These are phyloP conservation scores for Sarcodon sp. DNA, from an alignment of 768 basidiomycete species.

Conservation along the genomic window DNA sequence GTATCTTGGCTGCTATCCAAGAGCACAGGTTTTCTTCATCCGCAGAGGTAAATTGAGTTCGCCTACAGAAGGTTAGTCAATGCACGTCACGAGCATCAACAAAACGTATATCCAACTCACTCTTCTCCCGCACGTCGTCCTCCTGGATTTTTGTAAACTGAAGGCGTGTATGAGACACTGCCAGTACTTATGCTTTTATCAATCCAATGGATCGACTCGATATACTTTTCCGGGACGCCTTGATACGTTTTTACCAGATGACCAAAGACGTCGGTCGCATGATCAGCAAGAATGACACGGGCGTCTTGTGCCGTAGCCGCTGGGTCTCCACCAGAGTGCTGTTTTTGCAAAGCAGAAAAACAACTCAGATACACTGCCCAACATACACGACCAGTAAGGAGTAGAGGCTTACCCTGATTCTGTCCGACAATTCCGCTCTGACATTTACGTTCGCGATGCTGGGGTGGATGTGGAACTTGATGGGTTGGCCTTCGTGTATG, in stretches of 20 bases:
- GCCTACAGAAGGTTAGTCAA: constrained; percentile 24
- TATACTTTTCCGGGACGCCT: constrained; percentile 55
- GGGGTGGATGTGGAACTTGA: constrained; percentile 69
- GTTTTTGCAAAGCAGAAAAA: not conserved
- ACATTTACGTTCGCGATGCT: constrained; percentile 74
- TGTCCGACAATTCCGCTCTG: constrained; percentile 46
- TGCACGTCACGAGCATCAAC: not conserved
- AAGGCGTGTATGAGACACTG: constrained; percentile 51
- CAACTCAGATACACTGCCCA: not conserved
- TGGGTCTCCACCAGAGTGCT: constrained; percentile 79
- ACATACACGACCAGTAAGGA: not conserved
- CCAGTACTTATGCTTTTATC: constrained; percentile 72
- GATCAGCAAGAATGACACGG: constrained; percentile 69
- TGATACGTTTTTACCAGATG: constrained; percentile 65
- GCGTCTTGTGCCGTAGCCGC: constrained; percentile 58
- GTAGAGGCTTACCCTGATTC: constrained; percentile 46
- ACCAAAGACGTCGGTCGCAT: constrained; percentile 63
- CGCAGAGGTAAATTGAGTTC: constrained; percentile 66
- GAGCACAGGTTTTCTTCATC: constrained; percentile 64
- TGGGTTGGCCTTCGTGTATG: constrained; percentile 46
- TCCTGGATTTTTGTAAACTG: constrained; percentile 77
- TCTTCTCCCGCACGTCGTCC: constrained; percentile 74
- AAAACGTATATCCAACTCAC: constrained; percentile 26
- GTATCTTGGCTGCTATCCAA: constrained; percentile 78
- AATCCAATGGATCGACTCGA: constrained; percentile 76